phyloP scores from a whole-genome alignment of 108 stramenopile genomes.

The Pseudonitzschia delicatissima region DNA sequence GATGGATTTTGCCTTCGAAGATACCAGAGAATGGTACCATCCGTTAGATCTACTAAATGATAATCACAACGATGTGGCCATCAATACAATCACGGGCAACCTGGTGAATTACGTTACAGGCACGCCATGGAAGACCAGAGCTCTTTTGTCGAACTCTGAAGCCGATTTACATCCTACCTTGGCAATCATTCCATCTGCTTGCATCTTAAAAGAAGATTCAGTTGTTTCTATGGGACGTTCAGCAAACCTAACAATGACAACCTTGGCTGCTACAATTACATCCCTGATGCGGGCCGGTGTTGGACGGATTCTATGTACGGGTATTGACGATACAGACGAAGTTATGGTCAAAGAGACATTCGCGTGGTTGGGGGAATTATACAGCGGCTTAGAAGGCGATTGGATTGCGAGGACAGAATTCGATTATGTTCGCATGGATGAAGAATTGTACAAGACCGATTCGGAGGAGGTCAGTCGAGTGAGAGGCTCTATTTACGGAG shows the following conservation, averaged over 20 bases:
- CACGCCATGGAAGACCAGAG: background rate
- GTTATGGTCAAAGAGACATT: conserved; percentile 4
- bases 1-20: conserved; percentile 55
- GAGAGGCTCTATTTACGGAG: conserved; percentile 28
- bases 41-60: background rate
- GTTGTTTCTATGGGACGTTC: background rate
- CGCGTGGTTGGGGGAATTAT: background rate
- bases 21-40: conserved; percentile 51
- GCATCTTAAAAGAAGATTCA: background rate
- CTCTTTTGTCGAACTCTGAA: background rate
- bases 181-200: conserved; percentile 14
- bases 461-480: conserved; percentile 19
- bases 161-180: conserved; percentile 8
- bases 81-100: conserved; percentile 11
- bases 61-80: background rate
- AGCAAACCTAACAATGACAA: conserved; percentile 5
- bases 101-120: conserved; percentile 11
- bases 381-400: background rate
- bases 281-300: conserved; percentile 30
- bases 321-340: conserved; percentile 19
- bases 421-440: background rate
- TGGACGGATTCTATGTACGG: conserved; percentile 40
- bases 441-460: background rate
- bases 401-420: background rate
- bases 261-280: conserved; percentile 39